A percentile compares a stretch with the other conserved stretches of the same genome.
Conservation (phyloP, 768 basidiomycete species). For the Russula brevipes region DNA sequence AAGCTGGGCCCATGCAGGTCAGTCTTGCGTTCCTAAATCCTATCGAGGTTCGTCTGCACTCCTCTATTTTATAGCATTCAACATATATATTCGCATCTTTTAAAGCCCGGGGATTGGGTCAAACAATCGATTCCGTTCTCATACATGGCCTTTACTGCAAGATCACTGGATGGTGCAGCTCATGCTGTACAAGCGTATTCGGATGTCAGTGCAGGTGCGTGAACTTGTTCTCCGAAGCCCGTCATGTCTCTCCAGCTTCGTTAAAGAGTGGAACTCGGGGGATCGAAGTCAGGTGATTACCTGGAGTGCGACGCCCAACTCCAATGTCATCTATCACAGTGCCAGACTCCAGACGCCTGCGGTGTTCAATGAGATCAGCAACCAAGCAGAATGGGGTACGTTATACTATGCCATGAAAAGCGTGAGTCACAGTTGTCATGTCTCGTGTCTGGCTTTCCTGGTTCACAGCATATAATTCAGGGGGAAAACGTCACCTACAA, state of each 20-base stretch:
- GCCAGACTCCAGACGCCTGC: conserved; percentile 7
- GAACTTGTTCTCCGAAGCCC: neutral
- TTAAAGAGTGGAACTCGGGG: conserved; percentile 28
- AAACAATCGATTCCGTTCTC: conserved; percentile 39
- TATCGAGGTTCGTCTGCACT: conserved; percentile 32
- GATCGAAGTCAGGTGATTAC: conserved; percentile 8
- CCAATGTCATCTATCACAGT: conserved; percentile 20
- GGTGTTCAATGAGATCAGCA: conserved; percentile 16
- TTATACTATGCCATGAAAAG: conserved; percentile 20
- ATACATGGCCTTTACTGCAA: conserved; percentile 34
- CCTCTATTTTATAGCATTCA: neutral
- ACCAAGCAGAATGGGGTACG: conserved; percentile 25
- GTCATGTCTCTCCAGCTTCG: neutral
- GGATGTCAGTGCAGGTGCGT: conserved; percentile 37
- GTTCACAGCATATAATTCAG: neutral
- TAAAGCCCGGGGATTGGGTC: conserved; percentile 35
- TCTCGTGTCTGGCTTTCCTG: neutral
- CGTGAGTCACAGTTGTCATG: conserved; percentile 9
- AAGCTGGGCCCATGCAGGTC: conserved; percentile 35
- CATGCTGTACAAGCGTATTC: conserved; percentile 38
- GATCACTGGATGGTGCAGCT: conserved; percentile 31
- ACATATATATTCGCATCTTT: neutral
- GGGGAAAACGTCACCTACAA: conserved; percentile 19
- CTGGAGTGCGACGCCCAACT: conserved; percentile 5
- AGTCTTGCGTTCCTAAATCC: conserved; percentile 39